phyloP scores from a whole-genome alignment of 768 basidiomycete species.

The Mycena chlorophos region DNA sequence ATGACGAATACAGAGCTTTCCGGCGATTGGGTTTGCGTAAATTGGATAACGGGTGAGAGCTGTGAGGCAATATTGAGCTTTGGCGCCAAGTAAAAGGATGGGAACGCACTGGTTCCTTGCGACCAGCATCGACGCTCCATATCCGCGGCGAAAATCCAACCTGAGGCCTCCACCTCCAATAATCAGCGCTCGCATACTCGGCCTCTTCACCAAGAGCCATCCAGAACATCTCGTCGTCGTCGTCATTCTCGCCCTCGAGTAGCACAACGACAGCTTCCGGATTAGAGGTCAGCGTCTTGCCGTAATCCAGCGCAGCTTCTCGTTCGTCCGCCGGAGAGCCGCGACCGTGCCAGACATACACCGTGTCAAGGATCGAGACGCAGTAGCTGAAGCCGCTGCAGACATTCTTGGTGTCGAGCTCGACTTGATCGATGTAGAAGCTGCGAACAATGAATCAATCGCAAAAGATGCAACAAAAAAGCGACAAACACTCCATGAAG shows the following conservation, averaged over 20 bases:
- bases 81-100: background rate
- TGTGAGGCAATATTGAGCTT: constrained; percentile 31
- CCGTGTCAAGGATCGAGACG: constrained; percentile 62
- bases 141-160: constrained; percentile 47
- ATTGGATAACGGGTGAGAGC: constrained; percentile 47
- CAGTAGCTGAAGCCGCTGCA: constrained; percentile 89
- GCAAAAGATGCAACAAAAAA: background rate
- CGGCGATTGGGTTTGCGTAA: constrained; percentile 40
- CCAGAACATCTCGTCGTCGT: constrained; percentile 80
- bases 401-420: constrained; percentile 60
- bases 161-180: constrained; percentile 72
- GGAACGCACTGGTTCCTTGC: constrained; percentile 43
- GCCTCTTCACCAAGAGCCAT: constrained; percentile 73
- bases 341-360: constrained; percentile 82
- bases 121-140: constrained; percentile 55
- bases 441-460: background rate
- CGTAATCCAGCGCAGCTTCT: constrained; percentile 63
- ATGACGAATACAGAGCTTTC: constrained; percentile 59
- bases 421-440: constrained; percentile 16
- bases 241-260: constrained; percentile 60
- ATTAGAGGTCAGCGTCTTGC: constrained; percentile 42
- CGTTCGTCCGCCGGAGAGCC: constrained; percentile 65
- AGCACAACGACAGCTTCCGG: constrained; percentile 53
- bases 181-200: constrained; percentile 74
- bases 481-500: constrained; percentile 35